Percentiles rank a stretch among this genome's conserved stretches.
Evolutionary conservation across 352 stramenopile species (phyloP).

Genomic region (Phytopythium helicoides): DNA sequence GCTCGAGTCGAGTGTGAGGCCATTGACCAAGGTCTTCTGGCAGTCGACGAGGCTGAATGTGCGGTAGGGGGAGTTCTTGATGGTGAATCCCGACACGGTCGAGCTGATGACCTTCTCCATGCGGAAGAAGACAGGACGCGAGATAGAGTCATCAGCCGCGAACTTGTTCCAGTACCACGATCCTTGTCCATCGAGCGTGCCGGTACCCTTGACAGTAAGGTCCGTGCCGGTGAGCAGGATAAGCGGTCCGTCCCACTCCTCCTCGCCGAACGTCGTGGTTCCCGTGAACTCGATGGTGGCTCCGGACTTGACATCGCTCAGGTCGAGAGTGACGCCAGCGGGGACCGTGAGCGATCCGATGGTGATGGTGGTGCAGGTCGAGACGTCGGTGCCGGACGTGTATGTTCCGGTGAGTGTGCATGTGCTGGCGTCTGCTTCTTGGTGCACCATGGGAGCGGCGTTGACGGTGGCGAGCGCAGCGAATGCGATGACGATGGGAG

Average conservation of each 20-base stretch:
- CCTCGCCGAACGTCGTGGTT: slow-evolving; percentile 31
- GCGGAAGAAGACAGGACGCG: slow-evolving; percentile 26
- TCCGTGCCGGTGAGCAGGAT: slow-evolving; percentile 19
- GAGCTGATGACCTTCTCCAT: slow-evolving; percentile 14
- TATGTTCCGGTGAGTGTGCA: too few relatives aligned
- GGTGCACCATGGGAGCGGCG: too few relatives aligned
- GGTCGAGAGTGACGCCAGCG: too few relatives aligned
- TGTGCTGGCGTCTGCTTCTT: too few relatives aligned
- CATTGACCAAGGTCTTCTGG: slow-evolving; percentile 17
- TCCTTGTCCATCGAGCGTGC: slow-evolving; percentile 24
- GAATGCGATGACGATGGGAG: slow-evolving; percentile 8
- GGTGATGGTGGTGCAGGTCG: slow-evolving; percentile 26
- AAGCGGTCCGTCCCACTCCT: slow-evolving; percentile 32
- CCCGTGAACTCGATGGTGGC: slow-evolving; percentile 33
- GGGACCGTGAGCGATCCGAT: slow-evolving; percentile 29
- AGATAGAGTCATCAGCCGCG: slow-evolving; percentile 13
- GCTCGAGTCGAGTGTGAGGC: slow-evolving; percentile 19
- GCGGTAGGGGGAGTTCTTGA: slow-evolving; percentile 43
- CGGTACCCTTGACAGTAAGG: slow-evolving; percentile 20
- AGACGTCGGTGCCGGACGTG: slow-evolving; percentile 19
- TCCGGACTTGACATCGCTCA: slow-evolving; percentile 22
- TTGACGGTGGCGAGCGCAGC: too few relatives aligned
- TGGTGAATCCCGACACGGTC: slow-evolving; percentile 31
- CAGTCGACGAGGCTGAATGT: slow-evolving; percentile 34
- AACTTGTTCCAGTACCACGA: slow-evolving; percentile 17